phyloP scores from a whole-genome alignment of 2,329 filamentous ascomycete genomes.

The Cordyceps cicadae region DNA sequence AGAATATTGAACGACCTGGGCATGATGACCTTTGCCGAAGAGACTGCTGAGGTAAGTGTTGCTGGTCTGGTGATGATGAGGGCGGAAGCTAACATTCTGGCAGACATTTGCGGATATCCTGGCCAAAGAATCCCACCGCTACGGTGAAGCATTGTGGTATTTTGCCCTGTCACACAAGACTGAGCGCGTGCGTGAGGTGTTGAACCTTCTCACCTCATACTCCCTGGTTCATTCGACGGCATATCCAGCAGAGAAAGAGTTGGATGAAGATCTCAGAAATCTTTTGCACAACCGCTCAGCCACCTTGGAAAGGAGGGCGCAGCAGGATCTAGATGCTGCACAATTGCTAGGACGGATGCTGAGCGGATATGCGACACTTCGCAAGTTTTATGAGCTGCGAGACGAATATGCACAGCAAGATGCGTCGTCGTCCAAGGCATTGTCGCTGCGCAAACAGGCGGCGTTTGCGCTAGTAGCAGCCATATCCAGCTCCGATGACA shows the following conservation, averaged over 20 bases:
- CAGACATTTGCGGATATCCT: conserved; percentile 79
- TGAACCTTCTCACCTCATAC: conserved; percentile 79
- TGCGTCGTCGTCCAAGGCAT: conserved; percentile 32
- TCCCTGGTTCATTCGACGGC: conserved; percentile 78
- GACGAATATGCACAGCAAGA: conserved; percentile 40
- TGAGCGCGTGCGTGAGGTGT: conserved; percentile 72
- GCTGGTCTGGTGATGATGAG: neutral
- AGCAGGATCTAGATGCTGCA: conserved; percentile 71
- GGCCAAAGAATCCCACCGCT: conserved; percentile 62
- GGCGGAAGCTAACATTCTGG: conserved; percentile 18
- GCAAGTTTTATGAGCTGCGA: conserved; percentile 82
- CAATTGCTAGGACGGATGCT: conserved; percentile 76
- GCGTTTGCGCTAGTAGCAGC: conserved; percentile 71
- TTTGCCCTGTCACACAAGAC: conserved; percentile 77
- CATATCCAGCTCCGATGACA: conserved; percentile 77
- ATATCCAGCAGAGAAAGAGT: conserved; percentile 61
- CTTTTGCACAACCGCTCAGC: conserved; percentile 65
- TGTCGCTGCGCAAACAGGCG: conserved; percentile 58
- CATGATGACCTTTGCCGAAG: conserved; percentile 69
- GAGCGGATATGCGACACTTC: conserved; percentile 84
- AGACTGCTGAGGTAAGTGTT: conserved; percentile 66
- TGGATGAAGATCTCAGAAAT: conserved; percentile 63
- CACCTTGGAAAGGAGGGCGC: conserved; percentile 63
- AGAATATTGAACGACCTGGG: conserved; percentile 68
- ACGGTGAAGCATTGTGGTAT: conserved; percentile 82